Evolutionary conservation across 2,329 filamentous ascomycete genomes (phyloP).

Genomic region (Diaporthe vaccinii): DNA sequence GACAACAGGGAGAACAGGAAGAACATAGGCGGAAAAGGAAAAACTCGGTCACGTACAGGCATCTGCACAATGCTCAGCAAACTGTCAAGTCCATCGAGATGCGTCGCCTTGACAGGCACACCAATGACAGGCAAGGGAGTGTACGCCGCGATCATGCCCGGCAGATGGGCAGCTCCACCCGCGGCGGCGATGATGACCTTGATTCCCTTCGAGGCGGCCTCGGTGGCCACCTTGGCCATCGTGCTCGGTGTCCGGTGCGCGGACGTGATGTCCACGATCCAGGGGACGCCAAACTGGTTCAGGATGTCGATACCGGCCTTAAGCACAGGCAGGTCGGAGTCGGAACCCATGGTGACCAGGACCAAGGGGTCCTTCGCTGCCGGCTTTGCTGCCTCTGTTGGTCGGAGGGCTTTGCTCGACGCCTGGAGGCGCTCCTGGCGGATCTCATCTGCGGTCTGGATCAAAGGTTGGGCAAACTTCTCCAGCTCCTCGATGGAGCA

Average conservation of each 20-base stretch:
- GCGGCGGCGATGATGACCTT: constrained; percentile 83
- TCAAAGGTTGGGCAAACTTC: constrained; percentile 73
- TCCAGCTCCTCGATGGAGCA: constrained; percentile 76
- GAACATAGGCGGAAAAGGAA: not conserved
- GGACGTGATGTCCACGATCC: constrained; percentile 81
- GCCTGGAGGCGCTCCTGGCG: constrained; percentile 66
- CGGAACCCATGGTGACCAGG: constrained; percentile 86
- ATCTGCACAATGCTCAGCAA: constrained; percentile 83
- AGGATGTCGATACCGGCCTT: constrained; percentile 76
- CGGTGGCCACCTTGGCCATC: constrained; percentile 77
- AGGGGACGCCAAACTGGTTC: constrained; percentile 78
- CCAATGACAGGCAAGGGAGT: constrained; percentile 82
- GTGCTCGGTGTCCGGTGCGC: constrained; percentile 80
- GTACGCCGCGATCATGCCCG: constrained; percentile 81
- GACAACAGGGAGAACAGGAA: constrained; percentile 54
- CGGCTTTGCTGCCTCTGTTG: constrained; percentile 44
- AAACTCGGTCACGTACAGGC: constrained; percentile 64
- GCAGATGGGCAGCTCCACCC: constrained; percentile 79
- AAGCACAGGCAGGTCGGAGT: constrained; percentile 80
- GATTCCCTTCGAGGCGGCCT: constrained; percentile 74
- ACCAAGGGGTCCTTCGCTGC: constrained; percentile 66
- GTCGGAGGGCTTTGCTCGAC: constrained; percentile 54
- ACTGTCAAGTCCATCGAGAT: constrained; percentile 79
- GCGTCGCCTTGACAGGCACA: constrained; percentile 81
- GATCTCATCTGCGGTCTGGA: constrained; percentile 73